Base-by-base conservation (phyloP, 495 filamentous ascomycete species). In the Immersiella caudata region DNA sequence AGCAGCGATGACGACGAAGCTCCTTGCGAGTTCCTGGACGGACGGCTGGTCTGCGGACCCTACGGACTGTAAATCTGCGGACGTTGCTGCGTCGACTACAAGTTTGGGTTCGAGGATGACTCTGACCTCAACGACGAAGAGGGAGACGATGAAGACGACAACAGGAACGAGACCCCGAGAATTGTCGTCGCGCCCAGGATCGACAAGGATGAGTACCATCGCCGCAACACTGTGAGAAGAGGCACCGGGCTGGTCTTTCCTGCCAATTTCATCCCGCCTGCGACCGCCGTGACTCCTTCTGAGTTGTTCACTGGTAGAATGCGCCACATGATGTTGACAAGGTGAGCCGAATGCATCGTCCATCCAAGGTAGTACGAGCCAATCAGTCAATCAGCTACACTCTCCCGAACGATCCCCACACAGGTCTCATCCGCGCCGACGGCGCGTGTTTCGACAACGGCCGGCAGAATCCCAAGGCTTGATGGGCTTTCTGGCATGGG, bases 401-500 rank as follows among this genome's bases (percentile, higher is more conserved):
- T n/a, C 70, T 72, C 66, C 73, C 52, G 22, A 9, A 57, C 27
- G 54, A 81, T 24, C 49, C 61, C 12, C 11, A 36, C 20, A 33
- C 20, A 0, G 51, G 66, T 36, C 73, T 79, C 60, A 60, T 75
- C 6, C 66, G 66, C 46, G 74, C 74, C 2, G 77, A 79, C 64
- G 79, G 81, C 3, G 75, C 79, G 2, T 83, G 79, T 51, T 67
- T 74, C 2, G 61, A 76, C 35, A 81, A 81, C 60, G 77, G 79
- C 6, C 64, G 68, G 24, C 6, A 27, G 7, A 69, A 75, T 56
- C 71, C 80, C 2, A 72, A 67, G 66, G 80, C 73, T 16, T 78
- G 77, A 33, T 83, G 78, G 74, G 79, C 71, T 0, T 68, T 81
- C 57, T 75, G 76, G 35, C 67, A 74, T 36, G 71, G 74, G 14